phyloP scores from a whole-genome alignment of 768 basidiomycete genomes.

The Suillus placidus region DNA sequence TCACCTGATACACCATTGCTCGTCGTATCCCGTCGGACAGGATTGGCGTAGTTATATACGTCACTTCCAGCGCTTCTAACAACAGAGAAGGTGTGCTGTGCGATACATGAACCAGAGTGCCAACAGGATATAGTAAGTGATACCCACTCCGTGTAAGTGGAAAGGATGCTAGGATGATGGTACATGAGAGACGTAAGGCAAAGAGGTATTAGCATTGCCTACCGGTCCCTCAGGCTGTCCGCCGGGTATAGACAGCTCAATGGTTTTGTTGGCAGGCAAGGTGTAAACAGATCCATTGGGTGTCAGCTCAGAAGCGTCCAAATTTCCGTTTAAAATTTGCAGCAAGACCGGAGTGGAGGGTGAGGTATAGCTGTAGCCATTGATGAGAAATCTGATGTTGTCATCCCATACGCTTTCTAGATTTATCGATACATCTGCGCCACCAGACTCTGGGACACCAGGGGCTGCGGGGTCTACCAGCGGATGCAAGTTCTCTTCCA shows the following conservation, averaged over 20 bases:
- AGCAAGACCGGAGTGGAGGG: constrained; percentile 21
- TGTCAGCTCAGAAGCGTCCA: constrained; percentile 13
- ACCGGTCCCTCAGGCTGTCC: constrained; percentile 31
- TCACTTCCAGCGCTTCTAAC: constrained; percentile 41
- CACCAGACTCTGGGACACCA: constrained; percentile 11
- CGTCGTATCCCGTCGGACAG: constrained; percentile 56
- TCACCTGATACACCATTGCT: constrained; percentile 31
- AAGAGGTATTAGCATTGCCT: constrained; percentile 15
- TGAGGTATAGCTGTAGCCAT: constrained; percentile 17
- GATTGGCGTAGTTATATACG: constrained; percentile 46
- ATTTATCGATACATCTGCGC: constrained; percentile 23
- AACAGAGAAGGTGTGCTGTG: constrained; percentile 44
- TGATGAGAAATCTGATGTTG: constrained; percentile 19
- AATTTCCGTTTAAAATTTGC: constrained; percentile 24
- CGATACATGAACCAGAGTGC: not conserved
- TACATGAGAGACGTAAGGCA: not conserved
- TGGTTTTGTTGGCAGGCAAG: constrained; percentile 18
- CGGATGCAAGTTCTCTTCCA: constrained; percentile 22
- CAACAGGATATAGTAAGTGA: not conserved
- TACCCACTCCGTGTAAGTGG: constrained; percentile 23
- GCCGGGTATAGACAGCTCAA: constrained; percentile 21
- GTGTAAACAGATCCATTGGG: constrained; percentile 18
- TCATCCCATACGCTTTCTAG: constrained; percentile 19
- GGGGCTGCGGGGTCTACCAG: constrained; percentile 16
- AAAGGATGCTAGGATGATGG: constrained; percentile 21